Conservation (phyloP, 192 early-diverging fungal genomes). For the Linnemannia elongata region DNA sequence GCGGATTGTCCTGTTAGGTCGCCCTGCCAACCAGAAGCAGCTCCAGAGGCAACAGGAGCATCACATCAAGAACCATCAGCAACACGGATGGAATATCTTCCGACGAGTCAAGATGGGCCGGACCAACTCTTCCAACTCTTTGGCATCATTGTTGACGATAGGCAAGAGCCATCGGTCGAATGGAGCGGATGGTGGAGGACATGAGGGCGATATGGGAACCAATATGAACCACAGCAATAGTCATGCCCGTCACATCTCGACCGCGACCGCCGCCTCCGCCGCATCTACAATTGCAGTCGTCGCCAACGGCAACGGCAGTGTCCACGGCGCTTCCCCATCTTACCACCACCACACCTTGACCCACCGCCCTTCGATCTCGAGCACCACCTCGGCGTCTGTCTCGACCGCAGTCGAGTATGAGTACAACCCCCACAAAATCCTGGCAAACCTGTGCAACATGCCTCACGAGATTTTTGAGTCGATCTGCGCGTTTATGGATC, state of each 20-base stretch:
- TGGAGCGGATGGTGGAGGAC: constrained; percentile 42
- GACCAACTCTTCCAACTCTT: constrained; percentile 47
- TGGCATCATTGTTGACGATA: constrained; percentile 34
- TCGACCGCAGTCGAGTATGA: constrained; percentile 9
- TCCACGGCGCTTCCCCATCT: constrained; percentile 5
- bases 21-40: constrained; percentile 40
- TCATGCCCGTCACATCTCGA: constrained; percentile 20
- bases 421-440: constrained; percentile 49
- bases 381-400: constrained; percentile 1
- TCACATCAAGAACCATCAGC: constrained; percentile 38
- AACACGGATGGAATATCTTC: constrained; percentile 50
- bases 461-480: constrained; percentile 58
- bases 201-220: constrained; percentile 22
- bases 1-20: constrained; percentile 52
- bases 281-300: background rate
- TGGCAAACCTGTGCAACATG: constrained; percentile 47
- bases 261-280: background rate
- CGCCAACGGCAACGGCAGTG: constrained; percentile 9
- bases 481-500: constrained; percentile 51
- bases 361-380: background rate
- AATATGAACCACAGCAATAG: constrained; percentile 42
- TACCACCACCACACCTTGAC: constrained; percentile 3
- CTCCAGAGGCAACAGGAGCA: constrained; percentile 39
- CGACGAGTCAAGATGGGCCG: constrained; percentile 35
- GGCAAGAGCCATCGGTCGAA: constrained; percentile 39